Percentiles rank a stretch among this genome's conserved stretches.
Conservation (phyloP, 1,284 basidiomycete genomes). For the Cryptococcus sp. region DNA sequence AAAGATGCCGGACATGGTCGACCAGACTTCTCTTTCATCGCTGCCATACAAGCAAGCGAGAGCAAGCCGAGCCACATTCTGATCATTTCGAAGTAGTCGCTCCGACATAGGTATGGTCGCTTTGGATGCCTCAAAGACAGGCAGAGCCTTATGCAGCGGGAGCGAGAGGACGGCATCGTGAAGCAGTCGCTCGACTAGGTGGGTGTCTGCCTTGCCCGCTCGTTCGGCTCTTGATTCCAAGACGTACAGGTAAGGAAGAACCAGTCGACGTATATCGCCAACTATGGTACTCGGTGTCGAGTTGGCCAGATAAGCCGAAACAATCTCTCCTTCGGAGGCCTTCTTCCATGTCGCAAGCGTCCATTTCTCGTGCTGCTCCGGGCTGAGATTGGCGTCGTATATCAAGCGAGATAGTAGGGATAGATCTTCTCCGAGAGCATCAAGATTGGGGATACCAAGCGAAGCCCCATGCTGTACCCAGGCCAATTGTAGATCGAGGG, state of each 20-base stretch:
- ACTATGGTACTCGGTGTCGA: slow-evolving; percentile 65
- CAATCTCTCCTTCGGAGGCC: slow-evolving; percentile 61
- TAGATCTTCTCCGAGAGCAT: slow-evolving; percentile 82
- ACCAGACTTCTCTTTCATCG: slow-evolving; percentile 65
- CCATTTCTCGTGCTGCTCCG: slow-evolving; percentile 54
- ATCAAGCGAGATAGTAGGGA: slow-evolving; percentile 76
- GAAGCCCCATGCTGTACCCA: slow-evolving; percentile 81
- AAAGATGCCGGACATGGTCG: slow-evolving; percentile 81
- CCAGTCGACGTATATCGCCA: slow-evolving; percentile 66
- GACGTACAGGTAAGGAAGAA: slow-evolving; percentile 86
- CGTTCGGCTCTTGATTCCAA: slow-evolving; percentile 80
- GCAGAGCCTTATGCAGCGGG: slow-evolving; percentile 62
- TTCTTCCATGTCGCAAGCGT: slow-evolving; percentile 66
- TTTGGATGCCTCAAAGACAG: slow-evolving; percentile 83
- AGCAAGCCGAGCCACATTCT: slow-evolving; percentile 76
- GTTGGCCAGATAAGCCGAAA: slow-evolving; percentile 68
- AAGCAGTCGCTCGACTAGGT: slow-evolving; percentile 55
- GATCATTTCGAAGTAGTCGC: slow-evolving; percentile 72
- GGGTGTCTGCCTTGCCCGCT: slow-evolving; percentile 62
- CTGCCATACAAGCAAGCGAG: slow-evolving; percentile 85
- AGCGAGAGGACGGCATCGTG: slow-evolving; percentile 70
- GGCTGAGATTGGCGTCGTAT: slow-evolving; percentile 60
- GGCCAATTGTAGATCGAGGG: slow-evolving; percentile 71
- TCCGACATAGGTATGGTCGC: slow-evolving; percentile 67
- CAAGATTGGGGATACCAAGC: slow-evolving; percentile 69